These are phyloP conservation scores for Pythium grandisporangium DNA, from an alignment of 352 stramenopile genomes.

Conservation along the genomic window DNA sequence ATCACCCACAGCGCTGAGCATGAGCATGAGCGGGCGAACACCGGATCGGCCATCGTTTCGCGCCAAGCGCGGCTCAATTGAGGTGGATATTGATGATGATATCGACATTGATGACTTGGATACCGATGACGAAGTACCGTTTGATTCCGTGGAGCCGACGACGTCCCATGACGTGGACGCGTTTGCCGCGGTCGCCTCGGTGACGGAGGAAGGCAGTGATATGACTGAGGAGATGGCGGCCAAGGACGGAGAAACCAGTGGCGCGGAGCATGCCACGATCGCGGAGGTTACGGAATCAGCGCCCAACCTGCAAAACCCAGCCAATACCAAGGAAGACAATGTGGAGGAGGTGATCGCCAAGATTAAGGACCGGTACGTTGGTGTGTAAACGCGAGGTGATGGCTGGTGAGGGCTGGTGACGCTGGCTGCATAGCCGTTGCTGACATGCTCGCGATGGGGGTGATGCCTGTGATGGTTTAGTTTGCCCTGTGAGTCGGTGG, in stretches of 20 bases:
- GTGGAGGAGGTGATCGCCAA: conserved; percentile 49
- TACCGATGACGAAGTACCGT: background rate
- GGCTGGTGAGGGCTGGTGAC: too few species aligned
- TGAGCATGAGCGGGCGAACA: background rate
- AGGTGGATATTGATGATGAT: background rate
- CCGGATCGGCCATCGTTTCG: background rate
- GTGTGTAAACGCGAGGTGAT: too few species aligned
- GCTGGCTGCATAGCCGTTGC: too few species aligned
- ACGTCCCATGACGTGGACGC: conserved; percentile 3
- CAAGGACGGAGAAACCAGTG: too few species aligned
- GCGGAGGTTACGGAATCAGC: background rate
- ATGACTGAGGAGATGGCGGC: background rate
- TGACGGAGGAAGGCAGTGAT: conserved; percentile 20
- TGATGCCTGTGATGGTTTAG: conserved; percentile 7
- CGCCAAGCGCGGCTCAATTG: background rate
- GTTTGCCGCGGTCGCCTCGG: conserved; percentile 28
- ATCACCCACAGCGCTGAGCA: background rate
- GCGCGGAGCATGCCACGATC: too few species aligned
- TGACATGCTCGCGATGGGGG: too few species aligned
- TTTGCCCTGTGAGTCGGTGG: conserved; percentile 43
- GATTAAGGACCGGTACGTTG: conserved; percentile 50
- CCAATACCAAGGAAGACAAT: conserved; percentile 42
- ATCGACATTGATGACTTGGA: background rate
- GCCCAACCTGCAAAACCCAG: conserved; percentile 10
- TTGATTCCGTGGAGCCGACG: background rate